These are phyloP conservation scores for Myriangium duriaei DNA, from an alignment of 2,329 filamentous ascomycete species.

Conservation along the genomic window DNA sequence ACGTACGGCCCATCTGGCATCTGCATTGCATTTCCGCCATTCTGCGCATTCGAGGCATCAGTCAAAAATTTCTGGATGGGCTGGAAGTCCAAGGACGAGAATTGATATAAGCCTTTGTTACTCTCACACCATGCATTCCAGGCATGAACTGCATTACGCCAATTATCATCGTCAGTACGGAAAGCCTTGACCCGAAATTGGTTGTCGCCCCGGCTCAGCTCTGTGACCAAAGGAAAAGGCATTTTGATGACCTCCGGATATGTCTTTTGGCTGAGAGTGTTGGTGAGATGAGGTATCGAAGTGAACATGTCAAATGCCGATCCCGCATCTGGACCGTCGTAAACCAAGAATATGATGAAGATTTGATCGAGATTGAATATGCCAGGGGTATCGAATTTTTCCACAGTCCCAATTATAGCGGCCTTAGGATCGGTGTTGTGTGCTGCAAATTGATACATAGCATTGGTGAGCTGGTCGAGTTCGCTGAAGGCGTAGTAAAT, in stretches of 20 bases:
- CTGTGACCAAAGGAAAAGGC: slow-evolving; percentile 20
- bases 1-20: slow-evolving; percentile 25
- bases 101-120: slow-evolving; percentile 21
- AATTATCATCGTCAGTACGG: slow-evolving; percentile 16
- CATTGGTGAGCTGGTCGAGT: slow-evolving; percentile 11
- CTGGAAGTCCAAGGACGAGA: slow-evolving; percentile 18
- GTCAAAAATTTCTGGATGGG: slow-evolving; percentile 21
- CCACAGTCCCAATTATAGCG: slow-evolving; percentile 23
- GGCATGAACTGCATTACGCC: slow-evolving; percentile 15
- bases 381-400: slow-evolving; percentile 20
- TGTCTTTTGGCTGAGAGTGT: slow-evolving; percentile 19
- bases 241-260: slow-evolving; percentile 24
- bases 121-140: slow-evolving; percentile 22
- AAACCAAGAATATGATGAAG: slow-evolving; percentile 25
- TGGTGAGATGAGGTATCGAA: slow-evolving; percentile 19
- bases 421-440: slow-evolving; percentile 26
- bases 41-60: slow-evolving; percentile 21
- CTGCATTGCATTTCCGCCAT: slow-evolving; percentile 23
- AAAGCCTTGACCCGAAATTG: slow-evolving; percentile 25
- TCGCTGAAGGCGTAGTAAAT: slow-evolving; percentile 14
- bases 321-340: slow-evolving; percentile 23
- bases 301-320: slow-evolving; percentile 24
- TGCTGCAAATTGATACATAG: slow-evolving; percentile 20
- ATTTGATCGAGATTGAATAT: slow-evolving; percentile 23
- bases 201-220: slow-evolving; percentile 22